phyloP scores from a whole-genome alignment of 306 rosid genomes.

The Corylus avellana region DNA sequence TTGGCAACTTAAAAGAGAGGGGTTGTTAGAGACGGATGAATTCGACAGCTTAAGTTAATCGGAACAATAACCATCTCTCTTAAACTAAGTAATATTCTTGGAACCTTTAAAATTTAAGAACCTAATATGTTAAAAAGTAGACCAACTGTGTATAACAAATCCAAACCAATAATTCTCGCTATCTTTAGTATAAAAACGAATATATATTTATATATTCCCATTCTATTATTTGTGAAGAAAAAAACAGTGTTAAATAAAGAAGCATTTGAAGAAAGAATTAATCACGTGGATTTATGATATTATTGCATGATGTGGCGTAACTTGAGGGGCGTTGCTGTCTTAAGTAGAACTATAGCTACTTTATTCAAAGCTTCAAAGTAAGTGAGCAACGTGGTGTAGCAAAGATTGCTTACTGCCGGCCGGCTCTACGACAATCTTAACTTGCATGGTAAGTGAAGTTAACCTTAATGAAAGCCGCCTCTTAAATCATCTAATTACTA shows the following conservation, averaged over 20 bases:
- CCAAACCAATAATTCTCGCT: neutral
- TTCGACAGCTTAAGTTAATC: no score
- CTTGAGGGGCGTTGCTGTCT: conserved; percentile 11
- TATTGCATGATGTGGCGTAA: conserved; percentile 12
- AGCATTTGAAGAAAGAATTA: neutral
- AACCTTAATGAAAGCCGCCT: conserved; percentile 29
- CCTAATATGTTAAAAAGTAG: neutral
- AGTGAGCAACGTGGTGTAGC: conserved; percentile 31
- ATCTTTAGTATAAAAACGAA: neutral
- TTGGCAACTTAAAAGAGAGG: no score
- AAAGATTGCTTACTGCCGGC: conserved; percentile 52
- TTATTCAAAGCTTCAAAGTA: conserved; percentile 16
- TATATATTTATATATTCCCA: neutral
- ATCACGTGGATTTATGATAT: neutral
- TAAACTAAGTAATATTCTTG: no score
- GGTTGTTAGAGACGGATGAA: no score
- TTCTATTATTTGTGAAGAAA: neutral
- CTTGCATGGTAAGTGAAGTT: conserved; percentile 71
- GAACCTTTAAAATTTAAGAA: no score
- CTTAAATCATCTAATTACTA: neutral
- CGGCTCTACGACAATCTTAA: conserved; percentile 50
- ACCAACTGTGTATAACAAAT: neutral
- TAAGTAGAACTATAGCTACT: neutral
- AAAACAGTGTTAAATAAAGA: neutral
- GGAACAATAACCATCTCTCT: no score